phyloP scores from a whole-genome alignment of 169 alveolate genomes.

The Fabrea salina region DNA sequence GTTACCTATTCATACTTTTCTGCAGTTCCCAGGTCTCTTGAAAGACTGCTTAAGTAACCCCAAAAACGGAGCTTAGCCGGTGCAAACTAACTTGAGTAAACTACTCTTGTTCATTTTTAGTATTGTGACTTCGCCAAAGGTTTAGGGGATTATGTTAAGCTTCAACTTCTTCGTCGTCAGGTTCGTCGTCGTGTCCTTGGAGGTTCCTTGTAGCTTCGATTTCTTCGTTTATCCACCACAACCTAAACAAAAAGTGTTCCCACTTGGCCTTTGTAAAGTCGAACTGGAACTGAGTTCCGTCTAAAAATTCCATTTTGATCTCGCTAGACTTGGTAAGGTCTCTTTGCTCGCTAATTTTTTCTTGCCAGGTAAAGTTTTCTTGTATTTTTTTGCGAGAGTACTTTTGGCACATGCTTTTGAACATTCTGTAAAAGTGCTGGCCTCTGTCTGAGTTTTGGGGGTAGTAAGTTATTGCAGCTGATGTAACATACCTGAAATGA shows the following conservation, averaged over 20 bases:
- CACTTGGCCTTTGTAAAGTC: background rate
- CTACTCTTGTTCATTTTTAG: too few relatives aligned
- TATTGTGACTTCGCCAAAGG: too few relatives aligned
- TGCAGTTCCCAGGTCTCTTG: too few relatives aligned
- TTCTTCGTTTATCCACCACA: background rate
- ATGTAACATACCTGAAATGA: background rate
- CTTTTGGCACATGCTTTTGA: background rate
- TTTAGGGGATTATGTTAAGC: too few relatives aligned
- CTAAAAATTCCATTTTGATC: background rate
- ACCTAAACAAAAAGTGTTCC: background rate
- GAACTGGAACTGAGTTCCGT: background rate
- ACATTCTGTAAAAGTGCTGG: background rate
- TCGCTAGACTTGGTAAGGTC: background rate
- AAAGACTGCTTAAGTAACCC: too few relatives aligned
- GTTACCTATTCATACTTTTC: too few relatives aligned
- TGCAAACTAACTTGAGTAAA: too few relatives aligned
- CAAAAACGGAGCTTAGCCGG: too few relatives aligned
- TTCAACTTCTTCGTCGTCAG: background rate
- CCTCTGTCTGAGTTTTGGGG: background rate
- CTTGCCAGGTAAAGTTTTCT: background rate
- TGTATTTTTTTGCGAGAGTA: background rate
- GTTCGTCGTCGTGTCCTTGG: background rate
- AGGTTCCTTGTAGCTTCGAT: background rate
- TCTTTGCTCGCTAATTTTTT: background rate
- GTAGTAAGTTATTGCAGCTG: background rate